A percentile compares a stretch with the other conserved stretches of the same genome.
Evolutionary conservation across 2,329 filamentous ascomycete genomes (phyloP).

Genomic region (Aspergillus novoparasiticus): DNA sequence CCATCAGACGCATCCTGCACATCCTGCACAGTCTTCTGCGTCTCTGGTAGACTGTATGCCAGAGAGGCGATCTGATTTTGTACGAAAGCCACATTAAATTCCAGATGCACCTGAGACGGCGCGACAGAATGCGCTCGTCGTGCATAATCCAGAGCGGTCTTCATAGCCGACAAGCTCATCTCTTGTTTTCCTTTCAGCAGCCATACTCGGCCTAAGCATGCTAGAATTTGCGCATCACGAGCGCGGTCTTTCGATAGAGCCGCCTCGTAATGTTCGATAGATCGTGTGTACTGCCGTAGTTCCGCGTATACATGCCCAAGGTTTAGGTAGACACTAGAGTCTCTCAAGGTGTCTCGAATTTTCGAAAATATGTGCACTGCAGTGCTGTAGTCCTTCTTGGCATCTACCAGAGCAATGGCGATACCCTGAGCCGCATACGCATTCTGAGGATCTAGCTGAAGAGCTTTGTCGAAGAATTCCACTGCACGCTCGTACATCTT

Average conservation of each 20-base stretch:
- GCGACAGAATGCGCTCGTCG: slow-evolving; percentile 71
- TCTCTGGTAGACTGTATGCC: slow-evolving; percentile 73
- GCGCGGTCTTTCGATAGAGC: slow-evolving; percentile 79
- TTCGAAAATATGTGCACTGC: slow-evolving; percentile 88
- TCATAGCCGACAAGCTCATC: slow-evolving; percentile 63
- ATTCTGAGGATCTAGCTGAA: slow-evolving; percentile 92
- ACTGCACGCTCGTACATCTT: slow-evolving; percentile 88
- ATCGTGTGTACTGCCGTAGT: slow-evolving; percentile 83
- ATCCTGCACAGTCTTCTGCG: slow-evolving; percentile 75
- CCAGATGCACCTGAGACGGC: slow-evolving; percentile 84
- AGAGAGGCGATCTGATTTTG: slow-evolving; percentile 90
- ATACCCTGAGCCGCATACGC: slow-evolving; percentile 96
- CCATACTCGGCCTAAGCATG: slow-evolving; percentile 87
- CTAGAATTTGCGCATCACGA: slow-evolving; percentile 76
- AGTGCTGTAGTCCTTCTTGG: slow-evolving; percentile 82
- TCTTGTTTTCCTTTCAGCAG: slow-evolving; percentile 75
- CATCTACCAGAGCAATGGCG: slow-evolving; percentile 90
- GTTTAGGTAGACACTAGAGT: slow-evolving; percentile 87
- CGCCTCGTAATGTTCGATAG: slow-evolving; percentile 90
- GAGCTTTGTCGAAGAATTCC: slow-evolving; percentile 97
- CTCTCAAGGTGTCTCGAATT: slow-evolving; percentile 85
- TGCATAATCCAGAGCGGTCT: slow-evolving; percentile 65
- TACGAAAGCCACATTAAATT: slow-evolving; percentile 97
- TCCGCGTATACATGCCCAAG: slow-evolving; percentile 92
- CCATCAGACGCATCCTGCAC: slow-evolving; percentile 78